Conservation (phyloP, 495 filamentous ascomycete species). For the Penicillium turbatum region DNA sequence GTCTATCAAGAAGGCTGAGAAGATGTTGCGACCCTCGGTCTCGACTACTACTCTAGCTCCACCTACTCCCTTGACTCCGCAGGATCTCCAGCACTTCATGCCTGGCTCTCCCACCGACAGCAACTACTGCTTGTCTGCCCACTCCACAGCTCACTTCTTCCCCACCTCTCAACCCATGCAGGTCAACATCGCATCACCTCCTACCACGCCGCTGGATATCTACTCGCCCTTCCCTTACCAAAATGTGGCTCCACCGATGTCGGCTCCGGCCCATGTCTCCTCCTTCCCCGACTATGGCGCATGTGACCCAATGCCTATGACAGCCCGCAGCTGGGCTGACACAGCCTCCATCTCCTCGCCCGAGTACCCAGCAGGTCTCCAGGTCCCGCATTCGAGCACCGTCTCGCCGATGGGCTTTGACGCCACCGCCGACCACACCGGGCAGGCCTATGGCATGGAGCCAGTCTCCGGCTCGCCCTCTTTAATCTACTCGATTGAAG, state of each 20-base stretch:
- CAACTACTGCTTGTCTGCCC: slow-evolving; percentile 40
- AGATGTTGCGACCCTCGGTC: slow-evolving; percentile 37
- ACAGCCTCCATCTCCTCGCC: slow-evolving; percentile 40
- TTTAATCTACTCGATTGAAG: slow-evolving; percentile 36
- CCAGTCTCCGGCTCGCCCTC: slow-evolving; percentile 33
- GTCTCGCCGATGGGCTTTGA: slow-evolving; percentile 38
- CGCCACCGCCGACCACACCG: slow-evolving; percentile 26
- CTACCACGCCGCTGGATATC: slow-evolving; percentile 41
- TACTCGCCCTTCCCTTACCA: slow-evolving; percentile 41
- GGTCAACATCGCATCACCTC: slow-evolving; percentile 46
- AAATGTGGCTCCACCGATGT: slow-evolving; percentile 40
- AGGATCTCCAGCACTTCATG: slow-evolving; percentile 43
- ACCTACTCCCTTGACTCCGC: slow-evolving; percentile 45
- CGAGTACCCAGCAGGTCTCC: slow-evolving; percentile 34
- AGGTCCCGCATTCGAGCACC: slow-evolving; percentile 32
- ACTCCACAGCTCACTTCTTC: slow-evolving; percentile 37
- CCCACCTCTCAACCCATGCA: slow-evolving; percentile 44
- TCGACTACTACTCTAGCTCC: slow-evolving; percentile 41
- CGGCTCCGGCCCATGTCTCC: slow-evolving; percentile 43
- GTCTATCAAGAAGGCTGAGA: slow-evolving; percentile 38
- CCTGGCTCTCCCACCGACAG: slow-evolving; percentile 38
- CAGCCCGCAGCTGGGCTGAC: slow-evolving; percentile 42
- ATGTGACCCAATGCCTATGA: slow-evolving; percentile 32
- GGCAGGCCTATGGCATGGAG: slow-evolving; percentile 24
- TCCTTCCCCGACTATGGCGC: slow-evolving; percentile 40